Base-by-base conservation (phyloP, 495 filamentous ascomycete genomes). In the Thozetella sp. region DNA sequence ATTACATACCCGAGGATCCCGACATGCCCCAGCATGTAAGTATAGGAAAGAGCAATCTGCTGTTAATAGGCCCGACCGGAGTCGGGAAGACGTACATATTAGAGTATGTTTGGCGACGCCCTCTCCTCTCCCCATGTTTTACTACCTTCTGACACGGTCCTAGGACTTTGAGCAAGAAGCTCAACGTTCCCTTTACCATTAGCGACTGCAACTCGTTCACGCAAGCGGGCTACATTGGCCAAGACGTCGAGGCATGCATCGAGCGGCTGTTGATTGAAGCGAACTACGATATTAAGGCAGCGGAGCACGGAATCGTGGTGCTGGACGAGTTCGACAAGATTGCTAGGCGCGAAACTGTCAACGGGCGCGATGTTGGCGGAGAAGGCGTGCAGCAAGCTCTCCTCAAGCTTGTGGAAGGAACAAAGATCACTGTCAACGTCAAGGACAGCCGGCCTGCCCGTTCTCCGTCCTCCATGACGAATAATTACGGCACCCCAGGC, bases 271-370 rank as follows among this genome's bases (percentile, higher is more conserved):
- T 99, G 10, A 89, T 93, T 58, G 93, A 96, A 53, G 89, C 93
- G 20, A 91, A 96, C 72, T 96, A 96, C 77, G 90, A 96, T 64
- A 86, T 95, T 20, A 86, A 88, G 55, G 87, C 89, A 46, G 90
- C 92, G 26, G 95, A 99, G 70, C 85, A 89, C 26, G 95, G 95
- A 11, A 98, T 99, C 55, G 92, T 99, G 53, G 94, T 93, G 61
- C 82, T 99, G 4, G 95, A 99, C 63, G 95, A 99, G 71, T 88
- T 99, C 40, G 95, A 99, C 78, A 99, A 99, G 75, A 93, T 99
- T 26, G 93, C 94, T 4, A 78, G 67, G 58, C 72, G 78, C 17
- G 77, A 83, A 57, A 80, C 80, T 19, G 74, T 76, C 34, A 83
- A 83, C 48, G 82, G 81, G 45, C 70, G 93, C 64, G 93, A 97